Conservation (phyloP, 2,329 filamentous ascomycete species). For the Chaetothyriales sp. region DNA sequence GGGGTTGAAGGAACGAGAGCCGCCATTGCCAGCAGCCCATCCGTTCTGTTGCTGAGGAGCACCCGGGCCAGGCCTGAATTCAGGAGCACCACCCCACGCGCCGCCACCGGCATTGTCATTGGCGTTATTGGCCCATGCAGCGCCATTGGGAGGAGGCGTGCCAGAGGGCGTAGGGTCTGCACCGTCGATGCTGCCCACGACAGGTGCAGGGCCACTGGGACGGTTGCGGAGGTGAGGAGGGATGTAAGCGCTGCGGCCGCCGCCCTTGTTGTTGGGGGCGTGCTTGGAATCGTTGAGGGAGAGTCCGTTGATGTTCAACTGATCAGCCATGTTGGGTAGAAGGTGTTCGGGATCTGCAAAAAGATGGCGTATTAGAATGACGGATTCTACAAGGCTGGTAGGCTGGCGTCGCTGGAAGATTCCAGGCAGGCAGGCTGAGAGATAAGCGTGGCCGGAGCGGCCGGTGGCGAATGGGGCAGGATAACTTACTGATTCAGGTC, state of each 20-base stretch:
- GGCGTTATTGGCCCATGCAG: conserved; percentile 24
- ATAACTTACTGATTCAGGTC: conserved; percentile 3
- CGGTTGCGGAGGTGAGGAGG: conserved; percentile 48
- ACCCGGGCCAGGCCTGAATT: conserved; percentile 36
- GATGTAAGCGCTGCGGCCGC: conserved; percentile 47
- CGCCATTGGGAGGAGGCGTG: conserved; percentile 21
- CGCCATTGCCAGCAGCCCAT: conserved; percentile 21
- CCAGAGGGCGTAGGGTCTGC: conserved; percentile 21
- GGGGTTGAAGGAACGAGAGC: conserved; percentile 41
- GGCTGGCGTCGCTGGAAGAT: neutral
- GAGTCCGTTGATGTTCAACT: conserved; percentile 44
- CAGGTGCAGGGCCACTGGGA: conserved; percentile 21
- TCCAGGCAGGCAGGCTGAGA: neutral
- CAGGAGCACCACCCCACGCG: conserved; percentile 44
- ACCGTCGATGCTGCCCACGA: conserved; percentile 25
- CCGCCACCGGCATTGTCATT: conserved; percentile 12
- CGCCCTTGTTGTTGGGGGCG: conserved; percentile 32
- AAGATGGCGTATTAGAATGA: neutral
- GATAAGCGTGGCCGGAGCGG: neutral
- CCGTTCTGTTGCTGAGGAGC: conserved; percentile 18
- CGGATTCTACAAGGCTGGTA: neutral
- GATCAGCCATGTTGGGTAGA: conserved; percentile 34
- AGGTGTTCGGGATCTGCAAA: neutral
- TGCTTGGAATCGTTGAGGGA: conserved; percentile 51
- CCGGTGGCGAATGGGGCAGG: neutral